These are phyloP conservation scores for Apiospora hydei DNA, from an alignment of 2,329 filamentous ascomycete species.

Conservation along the genomic window DNA sequence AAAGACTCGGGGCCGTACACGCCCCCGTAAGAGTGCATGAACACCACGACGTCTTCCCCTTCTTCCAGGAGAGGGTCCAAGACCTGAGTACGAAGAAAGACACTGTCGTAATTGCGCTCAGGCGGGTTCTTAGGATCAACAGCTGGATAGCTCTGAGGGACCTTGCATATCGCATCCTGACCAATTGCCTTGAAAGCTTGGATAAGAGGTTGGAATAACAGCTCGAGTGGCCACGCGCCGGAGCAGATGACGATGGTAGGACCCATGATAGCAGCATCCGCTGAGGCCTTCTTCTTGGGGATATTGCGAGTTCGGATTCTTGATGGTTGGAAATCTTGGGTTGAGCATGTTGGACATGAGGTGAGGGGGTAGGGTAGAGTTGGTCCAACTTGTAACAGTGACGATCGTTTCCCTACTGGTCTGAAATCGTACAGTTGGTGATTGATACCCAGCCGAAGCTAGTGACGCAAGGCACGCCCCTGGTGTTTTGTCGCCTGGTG, in stretches of 20 bases:
- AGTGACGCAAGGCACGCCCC: too few relatives aligned
- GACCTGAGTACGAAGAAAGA: constrained; percentile 22
- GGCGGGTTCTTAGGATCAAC: not conserved
- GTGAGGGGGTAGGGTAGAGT: not conserved
- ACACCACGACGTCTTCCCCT: not conserved
- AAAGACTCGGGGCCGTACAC: constrained; percentile 20
- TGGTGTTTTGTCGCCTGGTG: too few relatives aligned
- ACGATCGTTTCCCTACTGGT: not conserved
- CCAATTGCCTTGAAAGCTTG: not conserved
- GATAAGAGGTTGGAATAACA: constrained; percentile 21
- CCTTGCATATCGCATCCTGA: constrained; percentile 20
- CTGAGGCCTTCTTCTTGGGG: not conserved
- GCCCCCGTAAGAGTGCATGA: constrained; percentile 22
- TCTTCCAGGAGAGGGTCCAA: constrained; percentile 8
- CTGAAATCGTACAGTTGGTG: not conserved
- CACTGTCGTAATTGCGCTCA: constrained; percentile 9
- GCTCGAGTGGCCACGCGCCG: constrained; percentile 8
- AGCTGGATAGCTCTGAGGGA: constrained; percentile 9
- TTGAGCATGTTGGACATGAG: not conserved
- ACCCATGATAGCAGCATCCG: not conserved
- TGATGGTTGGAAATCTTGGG: not conserved
- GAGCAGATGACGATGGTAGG: constrained; percentile 21
- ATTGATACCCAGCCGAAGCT: too few relatives aligned
- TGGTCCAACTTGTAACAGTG: not conserved
- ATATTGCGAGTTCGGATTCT: not conserved